Conservation (phyloP, 805 yeast species). For the Yamadazyma olivae region DNA sequence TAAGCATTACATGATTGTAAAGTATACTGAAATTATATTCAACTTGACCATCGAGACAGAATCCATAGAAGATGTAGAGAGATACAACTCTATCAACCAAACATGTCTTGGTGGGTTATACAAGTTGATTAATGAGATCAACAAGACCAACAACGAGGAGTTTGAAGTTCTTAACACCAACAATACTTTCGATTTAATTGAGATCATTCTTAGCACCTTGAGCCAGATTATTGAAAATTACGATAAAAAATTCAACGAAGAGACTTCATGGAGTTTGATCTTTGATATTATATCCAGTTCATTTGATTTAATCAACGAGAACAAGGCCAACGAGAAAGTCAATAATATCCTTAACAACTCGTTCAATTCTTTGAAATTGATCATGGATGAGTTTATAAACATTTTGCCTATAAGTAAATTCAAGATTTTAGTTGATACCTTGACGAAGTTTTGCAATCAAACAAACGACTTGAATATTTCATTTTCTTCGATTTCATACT, state of each 20-base stretch:
- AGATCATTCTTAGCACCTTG: conserved; percentile 58
- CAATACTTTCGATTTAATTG: conserved; percentile 66
- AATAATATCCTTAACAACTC: conserved; percentile 59
- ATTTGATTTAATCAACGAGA: conserved; percentile 26
- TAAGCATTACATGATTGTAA: conserved; percentile 47
- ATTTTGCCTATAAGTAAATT: conserved; percentile 67
- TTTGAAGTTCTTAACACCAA: conserved; percentile 45
- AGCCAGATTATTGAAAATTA: conserved; percentile 74
- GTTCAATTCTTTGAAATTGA: conserved; percentile 77
- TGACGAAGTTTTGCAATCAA: conserved; percentile 72
- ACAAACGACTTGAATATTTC: conserved; percentile 77
- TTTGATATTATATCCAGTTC: conserved; percentile 62
- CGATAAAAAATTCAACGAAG: conserved; percentile 50
- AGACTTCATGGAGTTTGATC: conserved; percentile 70
- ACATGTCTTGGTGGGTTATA: conserved; percentile 41
- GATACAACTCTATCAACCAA: conserved; percentile 6
- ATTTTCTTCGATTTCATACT: conserved; percentile 85
- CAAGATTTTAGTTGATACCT: conserved; percentile 63
- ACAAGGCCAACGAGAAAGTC: conserved; percentile 36
- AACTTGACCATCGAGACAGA: conserved; percentile 37
- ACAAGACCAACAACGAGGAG: conserved; percentile 1
- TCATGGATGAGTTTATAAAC: conserved; percentile 80
- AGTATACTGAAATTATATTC: conserved; percentile 51
- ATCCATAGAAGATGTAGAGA: conserved; percentile 1
- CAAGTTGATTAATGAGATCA: conserved; percentile 17